Evolutionary conservation across 176 grass and related monocot genomes (phyloP).

Genomic region (Phragmites australis): DNA sequence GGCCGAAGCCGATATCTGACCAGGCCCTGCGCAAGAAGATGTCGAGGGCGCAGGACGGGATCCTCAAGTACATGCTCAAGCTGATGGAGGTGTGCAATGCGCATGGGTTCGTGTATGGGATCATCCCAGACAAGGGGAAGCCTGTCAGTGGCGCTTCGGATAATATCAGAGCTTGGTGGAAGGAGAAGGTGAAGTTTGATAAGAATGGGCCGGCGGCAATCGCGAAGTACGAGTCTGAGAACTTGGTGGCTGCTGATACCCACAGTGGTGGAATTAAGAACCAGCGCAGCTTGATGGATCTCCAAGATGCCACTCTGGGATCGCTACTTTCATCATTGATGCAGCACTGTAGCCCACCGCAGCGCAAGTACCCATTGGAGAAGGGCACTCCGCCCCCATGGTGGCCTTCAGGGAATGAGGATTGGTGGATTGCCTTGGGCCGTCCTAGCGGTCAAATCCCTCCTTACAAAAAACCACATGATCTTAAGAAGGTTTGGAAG

Average conservation of each 20-base stretch:
- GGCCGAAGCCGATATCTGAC: conserved; percentile 64
- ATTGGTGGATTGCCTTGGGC: conserved; percentile 78
- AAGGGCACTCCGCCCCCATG: conserved; percentile 76
- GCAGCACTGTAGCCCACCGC: conserved; percentile 88
- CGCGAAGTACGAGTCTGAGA: conserved; percentile 74
- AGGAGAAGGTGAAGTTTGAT: conserved; percentile 98
- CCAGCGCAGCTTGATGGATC: conserved; percentile 79
- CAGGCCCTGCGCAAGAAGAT: conserved; percentile 95
- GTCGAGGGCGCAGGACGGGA: conserved; percentile 87
- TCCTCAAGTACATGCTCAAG: conserved; percentile 99
- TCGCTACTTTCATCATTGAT: conserved; percentile 90
- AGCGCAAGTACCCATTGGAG: conserved; percentile 92
- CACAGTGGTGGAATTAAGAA: conserved; percentile 48
- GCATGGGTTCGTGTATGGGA: conserved; percentile 85
- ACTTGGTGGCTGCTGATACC: conserved; percentile 41
- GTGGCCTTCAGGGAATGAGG: conserved; percentile 92
- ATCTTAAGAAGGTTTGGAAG: conserved; percentile 98
- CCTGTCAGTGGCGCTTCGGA: conserved; percentile 87
- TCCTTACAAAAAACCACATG: conserved; percentile 96
- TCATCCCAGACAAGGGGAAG: conserved; percentile 94
- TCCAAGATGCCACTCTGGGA: conserved; percentile 92
- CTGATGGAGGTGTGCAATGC: conserved; percentile 94
- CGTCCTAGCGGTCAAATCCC: conserved; percentile 60
- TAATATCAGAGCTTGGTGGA: conserved; percentile 98
- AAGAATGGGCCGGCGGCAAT: conserved; percentile 88